Conservation (phyloP, 225 moss, liverwort and hornwort species). For the Thuidium tamariscinum region DNA sequence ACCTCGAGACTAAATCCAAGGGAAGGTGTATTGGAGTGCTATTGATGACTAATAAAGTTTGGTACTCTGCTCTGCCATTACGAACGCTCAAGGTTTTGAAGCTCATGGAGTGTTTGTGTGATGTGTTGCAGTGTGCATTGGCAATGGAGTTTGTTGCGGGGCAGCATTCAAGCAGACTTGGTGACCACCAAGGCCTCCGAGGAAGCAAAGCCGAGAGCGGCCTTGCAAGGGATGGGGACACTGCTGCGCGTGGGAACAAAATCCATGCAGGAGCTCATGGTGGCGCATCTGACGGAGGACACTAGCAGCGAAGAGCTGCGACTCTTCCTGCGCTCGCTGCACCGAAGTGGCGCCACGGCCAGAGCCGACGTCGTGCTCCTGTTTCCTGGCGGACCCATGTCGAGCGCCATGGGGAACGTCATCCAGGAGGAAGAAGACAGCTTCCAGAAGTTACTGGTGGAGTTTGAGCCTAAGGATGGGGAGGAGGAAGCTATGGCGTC, state of each 20-base stretch:
- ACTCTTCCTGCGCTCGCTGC: conserved; percentile 30
- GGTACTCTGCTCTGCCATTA: neutral
- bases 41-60: neutral
- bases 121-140: conserved; percentile 12
- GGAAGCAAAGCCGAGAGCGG: neutral
- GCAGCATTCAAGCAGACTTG: neutral
- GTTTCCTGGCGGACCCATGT: conserved; percentile 22
- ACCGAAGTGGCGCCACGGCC: conserved; percentile 32
- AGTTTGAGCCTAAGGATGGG: neutral
- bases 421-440: conserved; percentile 32
- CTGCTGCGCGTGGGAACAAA: conserved; percentile 18
- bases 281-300: conserved; percentile 31
- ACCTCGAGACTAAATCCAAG: neutral
- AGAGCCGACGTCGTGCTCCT: conserved; percentile 26
- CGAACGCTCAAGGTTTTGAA: neutral
- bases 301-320: conserved; percentile 30
- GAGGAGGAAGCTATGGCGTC: neutral
- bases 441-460: conserved; percentile 18
- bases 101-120: neutral
- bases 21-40: neutral
- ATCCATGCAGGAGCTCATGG: conserved; percentile 27
- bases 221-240: conserved; percentile 39
- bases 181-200: neutral
- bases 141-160: conserved; percentile 27
- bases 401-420: conserved; percentile 8